Evolutionary conservation across 306 rosid species (phyloP), one percentile per base, ranked within the genome.

Genomic region (Dalbergia cultrata): DNA sequence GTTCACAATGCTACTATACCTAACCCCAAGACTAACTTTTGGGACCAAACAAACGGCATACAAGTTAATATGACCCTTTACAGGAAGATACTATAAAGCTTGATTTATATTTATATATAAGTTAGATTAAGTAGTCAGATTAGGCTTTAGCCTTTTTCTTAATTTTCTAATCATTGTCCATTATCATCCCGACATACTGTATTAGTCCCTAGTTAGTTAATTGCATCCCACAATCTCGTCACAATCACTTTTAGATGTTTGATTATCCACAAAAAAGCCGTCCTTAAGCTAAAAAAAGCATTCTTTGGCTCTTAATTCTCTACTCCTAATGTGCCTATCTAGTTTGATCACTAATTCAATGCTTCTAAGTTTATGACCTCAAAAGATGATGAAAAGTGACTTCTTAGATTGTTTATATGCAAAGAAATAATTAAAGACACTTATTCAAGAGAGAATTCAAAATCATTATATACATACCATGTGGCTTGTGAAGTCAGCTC

Each of bases 161-260:
- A 73, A 43, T 81, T 59, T 62, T 83, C 50, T 59, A 72, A 79
- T 72, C 80, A 34, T 57, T 87, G 89, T 84, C 89, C 80, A 78
- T 89, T 86, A 82, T 88, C 57, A 85, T 86, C 80, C 94, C 91
- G 86, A 87, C 92, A 91, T 85, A 19, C 62, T 75, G 64, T 79
- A 67, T 72, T 70, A 85, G 58, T 76, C 57, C 63, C 79, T 82
- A 79, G 77, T 85, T 82, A 79, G 77, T 85, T 81, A 80, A 86
- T 69, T 80, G 83, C 87, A 72, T 84, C 86, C 65, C 78, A 62
- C 72, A 85, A 86, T 70, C 79, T 84, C 83, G 84, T 82, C 79
- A 73, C 80, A 89, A 88, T 83, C 85, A 52, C 83, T 81, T 86
- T 90, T 84, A 79, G 52, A 80, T 70, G 65, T 59, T 64, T 83